phyloP scores from a whole-genome alignment of 2,329 filamentous ascomycete genomes.

The Colletotrichum coccodes region DNA sequence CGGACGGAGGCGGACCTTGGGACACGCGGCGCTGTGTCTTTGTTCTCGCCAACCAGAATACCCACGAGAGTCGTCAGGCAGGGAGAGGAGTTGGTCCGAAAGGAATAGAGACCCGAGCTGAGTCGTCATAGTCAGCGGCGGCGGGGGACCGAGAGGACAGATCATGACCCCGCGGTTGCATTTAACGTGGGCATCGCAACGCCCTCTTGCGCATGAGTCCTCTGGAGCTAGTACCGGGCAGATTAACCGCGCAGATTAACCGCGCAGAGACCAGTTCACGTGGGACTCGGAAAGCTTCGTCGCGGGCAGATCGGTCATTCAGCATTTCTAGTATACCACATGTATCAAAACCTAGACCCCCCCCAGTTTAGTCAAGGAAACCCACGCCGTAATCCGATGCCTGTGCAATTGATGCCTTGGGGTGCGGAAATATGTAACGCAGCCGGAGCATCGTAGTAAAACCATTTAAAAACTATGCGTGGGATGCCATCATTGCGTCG shows the following conservation, averaged over 20 bases:
- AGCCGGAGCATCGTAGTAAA: constrained; percentile 6
- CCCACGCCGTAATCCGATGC: background rate
- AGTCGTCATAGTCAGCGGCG: background rate
- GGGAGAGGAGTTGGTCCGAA: background rate
- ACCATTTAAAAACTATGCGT: constrained; percentile 24
- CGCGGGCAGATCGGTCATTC: background rate
- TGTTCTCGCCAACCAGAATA: background rate
- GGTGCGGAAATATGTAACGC: constrained; percentile 4
- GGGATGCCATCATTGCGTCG: constrained; percentile 26
- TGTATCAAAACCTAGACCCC: constrained; percentile 8
- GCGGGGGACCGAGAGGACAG: background rate
- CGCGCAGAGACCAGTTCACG: background rate
- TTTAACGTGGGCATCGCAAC: background rate
- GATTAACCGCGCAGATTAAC: background rate
- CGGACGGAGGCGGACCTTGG: background rate
- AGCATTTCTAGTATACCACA: constrained; percentile 27
- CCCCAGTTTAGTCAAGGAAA: background rate
- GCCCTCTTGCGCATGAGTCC: background rate
- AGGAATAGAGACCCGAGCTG: background rate
- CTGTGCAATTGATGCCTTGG: background rate
- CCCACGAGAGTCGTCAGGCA: background rate
- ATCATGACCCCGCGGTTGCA: background rate
- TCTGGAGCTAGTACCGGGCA: background rate
- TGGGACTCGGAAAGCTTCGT: background rate
- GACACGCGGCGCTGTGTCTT: background rate